phyloP scores from a whole-genome alignment of 306 rosid genomes.

The Trifolium dubium region DNA sequence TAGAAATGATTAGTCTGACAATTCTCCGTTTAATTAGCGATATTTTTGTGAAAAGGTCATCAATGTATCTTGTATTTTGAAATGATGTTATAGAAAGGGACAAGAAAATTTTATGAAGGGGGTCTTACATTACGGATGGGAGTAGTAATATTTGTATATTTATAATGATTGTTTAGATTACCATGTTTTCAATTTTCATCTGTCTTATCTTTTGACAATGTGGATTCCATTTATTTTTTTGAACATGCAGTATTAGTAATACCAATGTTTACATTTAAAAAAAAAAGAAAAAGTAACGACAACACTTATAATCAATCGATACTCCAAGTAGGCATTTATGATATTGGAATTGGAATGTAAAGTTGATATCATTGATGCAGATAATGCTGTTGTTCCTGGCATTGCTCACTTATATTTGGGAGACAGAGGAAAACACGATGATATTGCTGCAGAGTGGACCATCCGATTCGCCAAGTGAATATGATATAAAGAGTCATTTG shows the following conservation, averaged over 20 bases:
- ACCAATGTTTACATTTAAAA: too few relatives aligned
- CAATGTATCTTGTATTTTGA: too few relatives aligned
- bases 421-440: slow-evolving; percentile 77
- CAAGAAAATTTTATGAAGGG: too few relatives aligned
- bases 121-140: too few relatives aligned
- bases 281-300: not conserved
- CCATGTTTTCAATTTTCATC: not conserved
- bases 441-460: slow-evolving; percentile 84
- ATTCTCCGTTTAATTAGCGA: too few relatives aligned
- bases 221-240: slow-evolving; percentile 15
- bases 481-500: slow-evolving; percentile 23
- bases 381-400: slow-evolving; percentile 70
- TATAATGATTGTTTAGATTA: not conserved
- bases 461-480: slow-evolving; percentile 82
- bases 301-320: not conserved
- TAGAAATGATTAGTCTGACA: too few relatives aligned
- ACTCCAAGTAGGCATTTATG: not conserved
- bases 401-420: slow-evolving; percentile 78
- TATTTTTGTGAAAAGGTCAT: too few relatives aligned
- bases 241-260: slow-evolving; percentile 8
- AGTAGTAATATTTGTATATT: not conserved
- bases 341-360: slow-evolving; percentile 21
- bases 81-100: too few relatives aligned
- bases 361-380: slow-evolving; percentile 47
- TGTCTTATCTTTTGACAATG: not conserved